Percentiles rank a stretch among this genome's conserved stretches.
phyloP scores from a whole-genome alignment of 2,329 filamentous ascomycete species.

The Aspergillus sp. region DNA sequence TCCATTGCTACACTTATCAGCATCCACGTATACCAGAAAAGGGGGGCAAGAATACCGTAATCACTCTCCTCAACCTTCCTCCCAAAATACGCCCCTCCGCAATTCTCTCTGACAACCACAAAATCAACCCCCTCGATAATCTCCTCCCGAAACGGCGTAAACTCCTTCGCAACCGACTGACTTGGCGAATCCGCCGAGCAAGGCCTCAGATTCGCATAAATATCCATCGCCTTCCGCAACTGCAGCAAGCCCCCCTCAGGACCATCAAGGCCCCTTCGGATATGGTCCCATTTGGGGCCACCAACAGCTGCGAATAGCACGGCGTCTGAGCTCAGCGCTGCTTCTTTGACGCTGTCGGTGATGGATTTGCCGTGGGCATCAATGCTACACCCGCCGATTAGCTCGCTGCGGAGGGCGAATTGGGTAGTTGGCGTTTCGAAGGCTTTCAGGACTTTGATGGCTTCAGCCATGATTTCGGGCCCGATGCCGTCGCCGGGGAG shows the following conservation, averaged over 20 bases:
- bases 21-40: neutral
- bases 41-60: conserved; percentile 38
- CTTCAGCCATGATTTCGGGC: conserved; percentile 57
- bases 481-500: conserved; percentile 74
- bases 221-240: conserved; percentile 78
- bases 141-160: conserved; percentile 72
- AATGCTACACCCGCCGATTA: conserved; percentile 82
- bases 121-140: conserved; percentile 81
- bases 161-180: conserved; percentile 62
- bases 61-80: conserved; percentile 31
- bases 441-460: conserved; percentile 60
- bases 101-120: conserved; percentile 46
- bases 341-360: conserved; percentile 69
- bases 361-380: conserved; percentile 67
- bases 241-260: conserved; percentile 81
- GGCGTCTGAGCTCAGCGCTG: conserved; percentile 73
- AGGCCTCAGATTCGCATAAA: conserved; percentile 84
- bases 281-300: conserved; percentile 83
- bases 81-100: conserved; percentile 38
- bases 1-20: conserved; percentile 47
- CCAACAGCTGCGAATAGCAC: conserved; percentile 85
- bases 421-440: conserved; percentile 62
- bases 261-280: conserved; percentile 57
- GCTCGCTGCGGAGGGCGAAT: conserved; percentile 77
- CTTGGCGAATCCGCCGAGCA: conserved; percentile 69